A percentile compares a stretch with the other conserved stretches of the same genome.
phyloP scores from a whole-genome alignment of 441 rosid species.

The Aquilaria agallochum region DNA sequence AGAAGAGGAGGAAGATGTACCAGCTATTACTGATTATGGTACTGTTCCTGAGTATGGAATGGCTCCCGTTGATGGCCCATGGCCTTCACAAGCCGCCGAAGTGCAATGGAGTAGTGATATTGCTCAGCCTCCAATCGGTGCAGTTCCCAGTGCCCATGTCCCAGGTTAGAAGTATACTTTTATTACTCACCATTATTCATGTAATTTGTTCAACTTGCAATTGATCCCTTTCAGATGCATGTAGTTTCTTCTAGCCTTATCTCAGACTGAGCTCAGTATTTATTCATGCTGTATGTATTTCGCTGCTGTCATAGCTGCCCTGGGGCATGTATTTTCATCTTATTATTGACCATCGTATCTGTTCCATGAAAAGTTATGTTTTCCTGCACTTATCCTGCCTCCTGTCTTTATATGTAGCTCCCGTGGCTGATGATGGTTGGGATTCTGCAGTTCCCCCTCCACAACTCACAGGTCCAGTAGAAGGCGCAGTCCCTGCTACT shows the following conservation, averaged over 20 bases:
- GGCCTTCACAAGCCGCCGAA: constrained; percentile 39
- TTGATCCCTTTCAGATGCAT: neutral
- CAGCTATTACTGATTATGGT: constrained; percentile 32
- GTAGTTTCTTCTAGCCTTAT: no score
- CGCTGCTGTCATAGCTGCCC: no score
- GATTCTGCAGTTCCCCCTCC: constrained; percentile 37
- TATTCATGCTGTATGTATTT: no score
- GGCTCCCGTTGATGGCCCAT: constrained; percentile 23
- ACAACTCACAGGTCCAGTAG: neutral
- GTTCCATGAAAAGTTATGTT: neutral
- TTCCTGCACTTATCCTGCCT: neutral
- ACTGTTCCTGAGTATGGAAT: constrained; percentile 33
- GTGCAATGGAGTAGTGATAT: constrained; percentile 46
- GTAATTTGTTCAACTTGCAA: neutral
- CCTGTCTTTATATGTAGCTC: constrained; percentile 9
- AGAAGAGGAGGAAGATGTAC: constrained; percentile 60
- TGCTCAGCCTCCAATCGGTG: constrained; percentile 37
- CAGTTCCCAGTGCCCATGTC: constrained; percentile 32
- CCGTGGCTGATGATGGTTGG: constrained; percentile 39
- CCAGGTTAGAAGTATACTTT: constrained; percentile 15
- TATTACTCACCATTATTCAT: neutral
- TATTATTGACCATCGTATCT: no score
- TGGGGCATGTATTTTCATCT: no score
- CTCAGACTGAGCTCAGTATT: no score
- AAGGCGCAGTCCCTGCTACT: constrained; percentile 14